A percentile compares a stretch with the other conserved stretches of the same genome.
Evolutionary conservation across 257 asterid species (phyloP).

Genomic region (Solanum piurae): DNA sequence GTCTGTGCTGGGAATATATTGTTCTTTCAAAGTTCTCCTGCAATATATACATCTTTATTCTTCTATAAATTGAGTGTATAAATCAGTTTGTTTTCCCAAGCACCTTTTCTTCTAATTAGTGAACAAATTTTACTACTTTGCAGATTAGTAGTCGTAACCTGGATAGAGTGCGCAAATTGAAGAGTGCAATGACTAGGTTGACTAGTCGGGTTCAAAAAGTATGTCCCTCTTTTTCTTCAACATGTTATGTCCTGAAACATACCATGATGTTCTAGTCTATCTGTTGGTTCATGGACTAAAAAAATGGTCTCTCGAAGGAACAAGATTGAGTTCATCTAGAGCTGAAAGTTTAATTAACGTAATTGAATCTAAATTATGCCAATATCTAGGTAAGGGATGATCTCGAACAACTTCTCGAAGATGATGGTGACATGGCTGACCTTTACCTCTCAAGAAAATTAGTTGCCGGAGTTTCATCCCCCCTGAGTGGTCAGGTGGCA

Average conservation of each 20-base stretch:
- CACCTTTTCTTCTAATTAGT: not conserved
- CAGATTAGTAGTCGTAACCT: constrained; percentile 76
- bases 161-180: constrained; percentile 81
- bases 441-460: constrained; percentile 69
- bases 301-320: not conserved
- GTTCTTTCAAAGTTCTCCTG: not conserved
- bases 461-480: constrained; percentile 30
- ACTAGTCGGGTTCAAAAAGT: constrained; percentile 86
- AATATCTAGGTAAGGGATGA: constrained; percentile 73
- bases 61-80: not conserved
- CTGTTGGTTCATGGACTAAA: not conserved
- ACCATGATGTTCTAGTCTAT: not conserved
- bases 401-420: constrained; percentile 78
- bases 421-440: constrained; percentile 86
- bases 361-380: not conserved
- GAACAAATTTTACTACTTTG: not conserved
- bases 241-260: not conserved
- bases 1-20: not conserved
- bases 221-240: not conserved
- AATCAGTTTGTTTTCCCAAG: not conserved
- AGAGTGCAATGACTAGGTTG: constrained; percentile 85
- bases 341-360: not conserved
- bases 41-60: no score
- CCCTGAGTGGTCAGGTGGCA: constrained; percentile 19
- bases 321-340: not conserved